Evolutionary conservation across 208 protist species (phyloP).

Genomic region (Wallacemonas sp.): DNA sequence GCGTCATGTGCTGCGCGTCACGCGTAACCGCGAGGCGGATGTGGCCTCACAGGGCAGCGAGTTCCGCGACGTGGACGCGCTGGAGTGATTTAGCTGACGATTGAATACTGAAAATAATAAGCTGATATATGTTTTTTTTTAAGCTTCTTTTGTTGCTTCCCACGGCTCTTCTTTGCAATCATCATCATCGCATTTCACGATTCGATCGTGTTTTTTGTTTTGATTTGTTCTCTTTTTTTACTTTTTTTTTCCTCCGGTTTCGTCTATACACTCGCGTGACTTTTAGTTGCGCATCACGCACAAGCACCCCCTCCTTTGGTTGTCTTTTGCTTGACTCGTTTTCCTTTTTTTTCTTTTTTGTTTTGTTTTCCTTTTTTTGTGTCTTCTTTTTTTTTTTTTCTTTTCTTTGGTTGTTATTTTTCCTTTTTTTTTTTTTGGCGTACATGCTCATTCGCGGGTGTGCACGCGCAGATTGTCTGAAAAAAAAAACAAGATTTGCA

Average conservation of each 20-base stretch:
- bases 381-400: slow-evolving; percentile 11
- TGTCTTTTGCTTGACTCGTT: not conserved
- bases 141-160: too few relatives aligned
- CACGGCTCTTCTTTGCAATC: too few relatives aligned
- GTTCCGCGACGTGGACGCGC: not conserved
- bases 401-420: slow-evolving; percentile 5
- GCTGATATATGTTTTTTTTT: too few relatives aligned
- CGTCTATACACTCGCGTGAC: too few relatives aligned
- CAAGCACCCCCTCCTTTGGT: too few relatives aligned
- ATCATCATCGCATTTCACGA: too few relatives aligned
- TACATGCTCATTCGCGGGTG: too few relatives aligned
- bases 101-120: slow-evolving; percentile 7
- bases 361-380: slow-evolving; percentile 5
- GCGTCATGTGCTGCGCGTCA: slow-evolving; percentile 35
- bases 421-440: slow-evolving; percentile 21
- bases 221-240: slow-evolving; percentile 9
- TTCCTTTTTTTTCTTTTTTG: slow-evolving; percentile 7
- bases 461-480: slow-evolving; percentile 7
- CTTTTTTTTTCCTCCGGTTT: slow-evolving; percentile 21
- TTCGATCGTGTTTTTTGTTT: too few relatives aligned
- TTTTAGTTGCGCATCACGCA: too few relatives aligned
- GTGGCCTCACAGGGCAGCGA: not conserved
- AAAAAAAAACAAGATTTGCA: not conserved
- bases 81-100: not conserved
- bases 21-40: not conserved